Evolutionary conservation across 2,329 filamentous ascomycete genomes (phyloP).

Genomic region (Pezizomycotina sp.): DNA sequence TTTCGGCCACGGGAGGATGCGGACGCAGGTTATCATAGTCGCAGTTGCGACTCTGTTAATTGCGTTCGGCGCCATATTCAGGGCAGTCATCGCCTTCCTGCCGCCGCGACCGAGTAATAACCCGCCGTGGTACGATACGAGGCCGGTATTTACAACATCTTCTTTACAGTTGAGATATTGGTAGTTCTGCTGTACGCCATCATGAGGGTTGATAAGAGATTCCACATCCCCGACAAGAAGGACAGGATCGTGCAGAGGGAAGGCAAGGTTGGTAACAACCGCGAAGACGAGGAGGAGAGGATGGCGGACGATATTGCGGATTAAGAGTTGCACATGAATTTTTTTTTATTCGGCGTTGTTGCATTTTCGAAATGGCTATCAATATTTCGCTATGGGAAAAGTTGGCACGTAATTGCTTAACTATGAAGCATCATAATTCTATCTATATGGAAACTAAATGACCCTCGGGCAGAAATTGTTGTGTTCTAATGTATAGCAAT

Average conservation of each 20-base stretch:
- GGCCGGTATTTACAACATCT: conserved; percentile 61
- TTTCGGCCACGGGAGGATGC: conserved; percentile 10
- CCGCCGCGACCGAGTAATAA: conserved; percentile 34
- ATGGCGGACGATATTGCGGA: neutral
- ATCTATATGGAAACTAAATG: neutral
- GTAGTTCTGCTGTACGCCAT: conserved; percentile 52
- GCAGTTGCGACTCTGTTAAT: too few relatives aligned
- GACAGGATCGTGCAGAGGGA: conserved; percentile 16
- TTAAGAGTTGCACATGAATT: neutral
- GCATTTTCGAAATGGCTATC: neutral
- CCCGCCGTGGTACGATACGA: conserved; percentile 54
- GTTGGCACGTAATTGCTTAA: too few relatives aligned
- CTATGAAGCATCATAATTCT: neutral
- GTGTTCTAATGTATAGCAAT: neutral
- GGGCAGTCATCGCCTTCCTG: conserved; percentile 43
- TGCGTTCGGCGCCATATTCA: conserved; percentile 51
- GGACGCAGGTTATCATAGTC: too few relatives aligned
- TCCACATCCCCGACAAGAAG: conserved; percentile 49
- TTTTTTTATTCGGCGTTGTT: conserved; percentile 1
- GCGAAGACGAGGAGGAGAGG: neutral
- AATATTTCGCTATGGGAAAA: too few relatives aligned
- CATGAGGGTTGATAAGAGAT: conserved; percentile 55
- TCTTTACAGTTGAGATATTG: conserved; percentile 56
- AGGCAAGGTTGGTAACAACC: conserved; percentile 2
- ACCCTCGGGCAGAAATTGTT: neutral